These are phyloP conservation scores for Alternaria ethzedia DNA, from an alignment of 2,329 filamentous ascomycete species.

Conservation along the genomic window DNA sequence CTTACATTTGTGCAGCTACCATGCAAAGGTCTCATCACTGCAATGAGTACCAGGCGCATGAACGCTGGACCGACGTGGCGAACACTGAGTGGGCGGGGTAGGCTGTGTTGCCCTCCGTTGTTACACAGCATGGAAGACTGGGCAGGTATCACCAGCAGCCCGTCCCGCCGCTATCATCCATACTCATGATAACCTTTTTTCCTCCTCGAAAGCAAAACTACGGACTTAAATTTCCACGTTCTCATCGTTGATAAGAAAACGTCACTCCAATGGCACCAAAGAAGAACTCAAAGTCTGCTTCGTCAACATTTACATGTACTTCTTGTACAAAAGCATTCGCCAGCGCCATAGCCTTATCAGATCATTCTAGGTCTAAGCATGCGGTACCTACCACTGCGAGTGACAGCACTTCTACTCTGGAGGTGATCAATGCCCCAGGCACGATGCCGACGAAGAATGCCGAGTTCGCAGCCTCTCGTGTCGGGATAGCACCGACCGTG, in stretches of 20 bases:
- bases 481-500: background rate
- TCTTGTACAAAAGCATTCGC: background rate
- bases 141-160: background rate
- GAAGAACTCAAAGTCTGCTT: background rate
- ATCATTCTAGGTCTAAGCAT: background rate
- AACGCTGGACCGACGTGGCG: background rate
- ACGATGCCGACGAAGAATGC: background rate
- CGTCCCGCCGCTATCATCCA: background rate
- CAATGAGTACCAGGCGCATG: too few species aligned
- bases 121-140: background rate
- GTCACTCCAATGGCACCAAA: background rate
- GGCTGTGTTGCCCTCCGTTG: background rate
- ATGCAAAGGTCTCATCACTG: too few species aligned
- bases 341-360: background rate
- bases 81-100: background rate
- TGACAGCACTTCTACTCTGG: background rate
- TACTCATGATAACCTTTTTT: background rate
- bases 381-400: background rate
- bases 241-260: background rate
- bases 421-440: background rate
- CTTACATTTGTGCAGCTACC: background rate
- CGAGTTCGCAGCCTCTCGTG: background rate
- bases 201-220: too few species aligned
- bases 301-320: background rate
- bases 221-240: accelerated